These are phyloP conservation scores for Nicotiana tabacum DNA, from an alignment of 257 asterid species.

Conservation along the genomic window DNA sequence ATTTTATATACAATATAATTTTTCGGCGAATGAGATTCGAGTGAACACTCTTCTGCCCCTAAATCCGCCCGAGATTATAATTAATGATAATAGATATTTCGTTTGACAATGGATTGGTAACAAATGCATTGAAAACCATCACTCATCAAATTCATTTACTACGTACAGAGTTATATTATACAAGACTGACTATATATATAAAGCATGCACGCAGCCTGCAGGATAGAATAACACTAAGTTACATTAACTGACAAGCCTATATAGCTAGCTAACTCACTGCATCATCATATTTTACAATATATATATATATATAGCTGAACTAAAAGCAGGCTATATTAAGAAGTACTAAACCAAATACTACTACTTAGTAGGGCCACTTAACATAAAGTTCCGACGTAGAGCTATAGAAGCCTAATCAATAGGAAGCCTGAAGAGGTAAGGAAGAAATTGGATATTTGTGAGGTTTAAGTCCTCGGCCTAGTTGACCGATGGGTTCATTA, in stretches of 20 bases:
- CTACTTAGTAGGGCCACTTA: neutral
- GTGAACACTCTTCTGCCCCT: no score
- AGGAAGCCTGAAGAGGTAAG: neutral
- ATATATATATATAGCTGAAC: neutral
- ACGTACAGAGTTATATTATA: neutral
- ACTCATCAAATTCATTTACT: neutral
- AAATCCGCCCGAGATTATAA: no score
- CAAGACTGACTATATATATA: neutral
- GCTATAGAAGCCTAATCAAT: neutral
- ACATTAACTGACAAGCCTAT: neutral
- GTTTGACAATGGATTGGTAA: neutral
- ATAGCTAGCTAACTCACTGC: neutral
- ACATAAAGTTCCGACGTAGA: neutral
- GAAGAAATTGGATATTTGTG: no score
- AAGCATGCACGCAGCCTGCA: neutral
- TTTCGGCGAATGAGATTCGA: no score
- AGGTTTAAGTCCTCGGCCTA: neutral
- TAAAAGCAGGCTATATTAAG: neutral
- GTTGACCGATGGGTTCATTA: neutral
- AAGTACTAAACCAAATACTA: neutral
- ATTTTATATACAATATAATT: no score
- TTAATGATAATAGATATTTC: no score
- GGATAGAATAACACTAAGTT: neutral
- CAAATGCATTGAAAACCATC: neutral
- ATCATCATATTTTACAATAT: no score